Evolutionary conservation across 768 basidiomycete genomes (phyloP), one percentile per base, ranked within the genome.

Genomic region (Rhodotorula babjevae): DNA sequence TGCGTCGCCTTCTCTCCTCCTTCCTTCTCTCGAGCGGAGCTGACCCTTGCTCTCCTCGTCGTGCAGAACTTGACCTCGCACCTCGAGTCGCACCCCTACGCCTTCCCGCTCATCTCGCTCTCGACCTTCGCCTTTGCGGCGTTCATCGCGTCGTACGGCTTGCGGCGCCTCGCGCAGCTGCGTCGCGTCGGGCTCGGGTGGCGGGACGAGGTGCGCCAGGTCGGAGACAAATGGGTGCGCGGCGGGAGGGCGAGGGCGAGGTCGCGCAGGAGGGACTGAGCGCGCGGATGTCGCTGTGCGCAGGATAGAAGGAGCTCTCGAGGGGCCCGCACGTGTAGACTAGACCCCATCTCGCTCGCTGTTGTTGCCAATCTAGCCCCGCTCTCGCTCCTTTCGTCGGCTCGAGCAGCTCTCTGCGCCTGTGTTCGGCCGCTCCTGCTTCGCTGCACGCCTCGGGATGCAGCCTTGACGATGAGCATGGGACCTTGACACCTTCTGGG

Each of bases 31-130:
- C 2, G 27, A 36, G 31, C 46, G 0, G 36, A 33, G 25, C 47
- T 55, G 53, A 55, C 58, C 25, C 2, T 19, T 8, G 19, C 55
- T 27, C 19, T 67, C 33, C 8, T 31, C 19, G 16, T 15, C 53
- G 19, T n/a, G 6, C 77, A 90, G 92, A 46, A 46, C 44, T 84
- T 94, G 80, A 84, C 85, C 71, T 90, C 87, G 75, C 87, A 89
- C 77, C 78, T 93, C 73, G 93, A 95, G 79, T 80, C 83, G 12
- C 84, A 87, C 72, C 86, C 87, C 19, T 88, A 87, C 78, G 92
- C 90, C 10, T 94, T 94, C 81, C 85, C 85, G 63, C 83, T 81
- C 57, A 86, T 90, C 82, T 86, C 89, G 27, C 84, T 83, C 33
- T 78, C 84, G 25, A 87, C 90, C 16, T 83, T 87, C 44, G 82